Percentiles rank a stretch among this genome's conserved stretches.
These are phyloP conservation scores for Russula olivacea DNA, from an alignment of 768 basidiomycete species.

Conservation along the genomic window DNA sequence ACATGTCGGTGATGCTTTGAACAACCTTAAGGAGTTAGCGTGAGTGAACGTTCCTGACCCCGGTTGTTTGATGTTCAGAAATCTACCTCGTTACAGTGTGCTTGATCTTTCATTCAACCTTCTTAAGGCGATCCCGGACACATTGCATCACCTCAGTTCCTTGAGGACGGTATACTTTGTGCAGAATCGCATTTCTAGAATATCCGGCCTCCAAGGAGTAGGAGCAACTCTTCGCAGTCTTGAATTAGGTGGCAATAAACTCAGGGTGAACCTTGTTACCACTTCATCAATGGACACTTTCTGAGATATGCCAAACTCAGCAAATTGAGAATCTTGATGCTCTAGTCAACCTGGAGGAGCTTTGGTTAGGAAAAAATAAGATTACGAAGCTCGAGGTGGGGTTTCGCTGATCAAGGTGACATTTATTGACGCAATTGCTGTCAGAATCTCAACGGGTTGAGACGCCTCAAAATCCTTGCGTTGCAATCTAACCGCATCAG, in stretches of 20 bases:
- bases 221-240: slow-evolving; percentile 64
- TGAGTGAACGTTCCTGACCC: slow-evolving; percentile 34
- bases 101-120: slow-evolving; percentile 97
- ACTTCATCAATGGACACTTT: neutral
- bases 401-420: neutral
- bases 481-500: slow-evolving; percentile 93
- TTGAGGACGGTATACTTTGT: slow-evolving; percentile 87
- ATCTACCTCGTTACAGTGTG: slow-evolving; percentile 40
- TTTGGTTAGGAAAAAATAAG: slow-evolving; percentile 99
- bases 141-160: slow-evolving; percentile 49
- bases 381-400: slow-evolving; percentile 77
- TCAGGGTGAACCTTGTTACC: slow-evolving; percentile 56
- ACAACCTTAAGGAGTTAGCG: slow-evolving; percentile 50
- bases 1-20: slow-evolving; percentile 58
- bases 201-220: slow-evolving; percentile 55
- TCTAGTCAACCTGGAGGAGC: slow-evolving; percentile 77
- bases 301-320: slow-evolving; percentile 36
- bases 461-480: slow-evolving; percentile 76
- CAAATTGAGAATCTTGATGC: slow-evolving; percentile 82
- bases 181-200: slow-evolving; percentile 87
- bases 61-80: neutral
- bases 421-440: neutral
- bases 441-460: slow-evolving; percentile 66
- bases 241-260: slow-evolving; percentile 89
- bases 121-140: slow-evolving; percentile 62